Evolutionary conservation across 768 basidiomycete species (phyloP).

Genomic region (Boletus rex-veris): DNA sequence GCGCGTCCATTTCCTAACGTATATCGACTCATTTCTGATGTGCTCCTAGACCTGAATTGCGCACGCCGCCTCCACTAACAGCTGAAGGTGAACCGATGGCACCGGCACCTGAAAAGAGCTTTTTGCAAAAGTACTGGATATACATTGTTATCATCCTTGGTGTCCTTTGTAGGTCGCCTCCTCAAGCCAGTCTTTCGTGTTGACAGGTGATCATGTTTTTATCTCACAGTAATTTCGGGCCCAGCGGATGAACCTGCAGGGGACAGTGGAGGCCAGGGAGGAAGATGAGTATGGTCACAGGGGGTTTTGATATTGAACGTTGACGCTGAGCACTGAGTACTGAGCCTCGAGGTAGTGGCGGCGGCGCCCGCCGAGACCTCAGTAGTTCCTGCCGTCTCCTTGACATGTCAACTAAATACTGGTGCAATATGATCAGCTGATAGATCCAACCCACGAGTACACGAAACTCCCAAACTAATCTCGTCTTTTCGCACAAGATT

Average conservation of each 20-base stretch:
- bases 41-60: conserved; percentile 57
- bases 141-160: conserved; percentile 62
- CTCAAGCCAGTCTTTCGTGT: not conserved
- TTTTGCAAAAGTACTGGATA: conserved; percentile 90
- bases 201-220: not conserved
- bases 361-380: not conserved
- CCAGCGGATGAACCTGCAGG: conserved; percentile 27
- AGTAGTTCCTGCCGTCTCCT: conserved; percentile 1
- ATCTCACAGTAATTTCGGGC: conserved; percentile 27
- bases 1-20: conserved; percentile 36
- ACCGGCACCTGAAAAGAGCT: conserved; percentile 66
- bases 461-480: not conserved
- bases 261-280: conserved; percentile 19
- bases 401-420: conserved; percentile 18
- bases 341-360: not conserved
- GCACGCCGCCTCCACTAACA: conserved; percentile 62
- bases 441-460: not conserved
- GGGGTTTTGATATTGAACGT: too few relatives aligned
- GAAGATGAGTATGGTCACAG: conserved; percentile 15
- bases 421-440: conserved; percentile 13
- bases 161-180: conserved; percentile 49
- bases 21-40: conserved; percentile 1
- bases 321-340: too few relatives aligned
- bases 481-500: not conserved
- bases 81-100: conserved; percentile 61